Conservation (phyloP, 2,329 filamentous ascomycete genomes). For the Curvularia lunata region DNA sequence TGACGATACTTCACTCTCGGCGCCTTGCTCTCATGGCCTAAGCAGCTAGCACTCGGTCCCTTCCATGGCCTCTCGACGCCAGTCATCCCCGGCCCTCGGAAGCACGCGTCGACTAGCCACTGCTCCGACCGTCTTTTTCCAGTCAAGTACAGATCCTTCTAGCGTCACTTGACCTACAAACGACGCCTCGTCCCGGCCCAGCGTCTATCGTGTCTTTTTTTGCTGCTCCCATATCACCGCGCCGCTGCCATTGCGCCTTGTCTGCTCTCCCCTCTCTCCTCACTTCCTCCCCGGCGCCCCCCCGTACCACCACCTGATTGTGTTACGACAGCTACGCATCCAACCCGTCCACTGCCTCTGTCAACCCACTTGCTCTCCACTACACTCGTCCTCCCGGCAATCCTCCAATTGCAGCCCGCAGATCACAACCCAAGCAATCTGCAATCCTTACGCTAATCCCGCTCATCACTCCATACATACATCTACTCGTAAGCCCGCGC, state of each 20-base stretch:
- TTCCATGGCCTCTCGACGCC: constrained; percentile 27
- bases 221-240: constrained; percentile 17
- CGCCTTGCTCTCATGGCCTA: constrained; percentile 22
- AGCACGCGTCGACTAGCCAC: constrained; percentile 23
- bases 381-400: background rate
- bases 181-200: constrained; percentile 21
- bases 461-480: constrained; percentile 9
- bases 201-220: constrained; percentile 17
- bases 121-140: constrained; percentile 27
- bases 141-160: constrained; percentile 31
- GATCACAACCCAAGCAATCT: background rate
- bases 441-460: constrained; percentile 6
- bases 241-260: constrained; percentile 12
- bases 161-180: constrained; percentile 40
- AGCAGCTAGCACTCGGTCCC: constrained; percentile 27
- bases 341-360: constrained; percentile 2
- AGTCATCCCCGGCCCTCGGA: constrained; percentile 32
- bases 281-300: too few relatives aligned
- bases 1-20: constrained; percentile 18
- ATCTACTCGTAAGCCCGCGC: constrained; percentile 14
- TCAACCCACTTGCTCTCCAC: constrained; percentile 1
- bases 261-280: background rate
- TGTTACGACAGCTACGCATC: constrained; percentile 11
- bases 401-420: constrained; percentile 3
- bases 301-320: constrained; percentile 15